A percentile compares a stretch with the other conserved stretches of the same genome.
phyloP scores from a whole-genome alignment of 495 filamentous ascomycete genomes.

The Alectoria sarmentosa region DNA sequence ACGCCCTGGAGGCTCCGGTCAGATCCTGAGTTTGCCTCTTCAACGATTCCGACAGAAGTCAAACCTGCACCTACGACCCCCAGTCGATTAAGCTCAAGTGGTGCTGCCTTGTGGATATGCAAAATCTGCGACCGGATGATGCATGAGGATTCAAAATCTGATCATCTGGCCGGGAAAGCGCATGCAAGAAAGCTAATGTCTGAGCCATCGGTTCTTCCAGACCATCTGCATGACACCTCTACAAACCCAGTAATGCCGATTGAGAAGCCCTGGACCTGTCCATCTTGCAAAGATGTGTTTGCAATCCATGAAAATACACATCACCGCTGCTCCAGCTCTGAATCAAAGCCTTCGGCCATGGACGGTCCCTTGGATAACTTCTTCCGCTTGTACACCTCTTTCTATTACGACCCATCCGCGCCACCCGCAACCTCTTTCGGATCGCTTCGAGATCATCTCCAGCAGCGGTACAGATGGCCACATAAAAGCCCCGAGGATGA shows the following conservation, averaged over 20 bases:
- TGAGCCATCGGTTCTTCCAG: slow-evolving; percentile 6
- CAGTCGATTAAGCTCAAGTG: slow-evolving; percentile 8
- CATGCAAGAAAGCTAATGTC: slow-evolving; percentile 14
- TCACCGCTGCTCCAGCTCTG: slow-evolving; percentile 11
- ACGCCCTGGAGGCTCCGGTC: not conserved
- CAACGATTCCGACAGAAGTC: slow-evolving; percentile 7
- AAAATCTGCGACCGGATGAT: slow-evolving; percentile 10
- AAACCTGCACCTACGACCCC: slow-evolving; percentile 10
- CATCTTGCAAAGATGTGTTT: slow-evolving; percentile 11
- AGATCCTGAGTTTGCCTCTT: slow-evolving; percentile 13
- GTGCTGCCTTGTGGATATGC: slow-evolving; percentile 14
- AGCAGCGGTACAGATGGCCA: slow-evolving; percentile 2
- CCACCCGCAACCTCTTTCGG: slow-evolving; percentile 13
- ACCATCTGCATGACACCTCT: slow-evolving; percentile 6
- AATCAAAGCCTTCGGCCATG: slow-evolving; percentile 10
- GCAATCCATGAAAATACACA: slow-evolving; percentile 7
- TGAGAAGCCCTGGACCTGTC: slow-evolving; percentile 7
- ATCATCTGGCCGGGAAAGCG: slow-evolving; percentile 13
- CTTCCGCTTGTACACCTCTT: slow-evolving; percentile 9
- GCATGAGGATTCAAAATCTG: slow-evolving; percentile 8
- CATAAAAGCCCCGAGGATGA: slow-evolving; percentile 9
- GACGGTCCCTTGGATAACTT: slow-evolving; percentile 12
- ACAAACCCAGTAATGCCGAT: slow-evolving; percentile 8
- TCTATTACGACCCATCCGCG: slow-evolving; percentile 10
- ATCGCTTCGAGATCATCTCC: slow-evolving; percentile 10